These are phyloP conservation scores for Mucor velutinosus DNA, from an alignment of 371 early-diverging fungal species.

Conservation along the genomic window DNA sequence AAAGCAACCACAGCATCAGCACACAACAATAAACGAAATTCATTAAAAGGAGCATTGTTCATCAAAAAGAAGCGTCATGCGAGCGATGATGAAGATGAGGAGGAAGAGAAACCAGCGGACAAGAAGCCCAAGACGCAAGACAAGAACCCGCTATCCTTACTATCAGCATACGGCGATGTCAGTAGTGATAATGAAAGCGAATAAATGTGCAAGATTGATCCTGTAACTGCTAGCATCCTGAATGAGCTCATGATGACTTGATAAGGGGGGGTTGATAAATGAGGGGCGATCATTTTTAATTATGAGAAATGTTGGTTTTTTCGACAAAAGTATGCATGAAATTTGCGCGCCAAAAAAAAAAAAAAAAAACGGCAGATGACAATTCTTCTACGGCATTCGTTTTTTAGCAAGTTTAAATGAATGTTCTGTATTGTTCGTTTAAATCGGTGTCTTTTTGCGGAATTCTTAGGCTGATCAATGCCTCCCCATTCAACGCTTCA, in stretches of 20 bases:
- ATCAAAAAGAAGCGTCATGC: conserved; percentile 29
- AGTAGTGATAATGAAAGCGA: conserved; percentile 28
- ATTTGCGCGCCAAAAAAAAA: not conserved
- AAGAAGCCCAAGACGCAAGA: conserved; percentile 7
- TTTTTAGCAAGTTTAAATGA: not conserved
- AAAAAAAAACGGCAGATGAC: not conserved
- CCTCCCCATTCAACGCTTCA: not conserved
- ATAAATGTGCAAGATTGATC: conserved; percentile 2
- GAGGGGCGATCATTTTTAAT: conserved; percentile 1
- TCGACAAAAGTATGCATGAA: conserved; percentile 2
- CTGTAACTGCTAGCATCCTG: not conserved
- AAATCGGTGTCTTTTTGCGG: not conserved
- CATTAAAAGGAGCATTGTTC: conserved; percentile 14
- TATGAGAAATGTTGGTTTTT: conserved; percentile 5
- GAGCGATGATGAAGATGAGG: conserved; percentile 18
- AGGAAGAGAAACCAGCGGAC: not conserved
- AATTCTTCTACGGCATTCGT: not conserved
- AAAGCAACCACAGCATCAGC: not conserved
- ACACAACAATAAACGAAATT: not conserved
- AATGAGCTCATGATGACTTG: not conserved
- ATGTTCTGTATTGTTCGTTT: not conserved
- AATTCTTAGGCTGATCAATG: not conserved
- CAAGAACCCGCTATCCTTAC: conserved; percentile 14
- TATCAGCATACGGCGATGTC: conserved; percentile 40
- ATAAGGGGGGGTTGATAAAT: not conserved